Percentiles rank a stretch among this genome's conserved stretches.
Conservation (phyloP, 345 rosid species). For the Linum trigynum region DNA sequence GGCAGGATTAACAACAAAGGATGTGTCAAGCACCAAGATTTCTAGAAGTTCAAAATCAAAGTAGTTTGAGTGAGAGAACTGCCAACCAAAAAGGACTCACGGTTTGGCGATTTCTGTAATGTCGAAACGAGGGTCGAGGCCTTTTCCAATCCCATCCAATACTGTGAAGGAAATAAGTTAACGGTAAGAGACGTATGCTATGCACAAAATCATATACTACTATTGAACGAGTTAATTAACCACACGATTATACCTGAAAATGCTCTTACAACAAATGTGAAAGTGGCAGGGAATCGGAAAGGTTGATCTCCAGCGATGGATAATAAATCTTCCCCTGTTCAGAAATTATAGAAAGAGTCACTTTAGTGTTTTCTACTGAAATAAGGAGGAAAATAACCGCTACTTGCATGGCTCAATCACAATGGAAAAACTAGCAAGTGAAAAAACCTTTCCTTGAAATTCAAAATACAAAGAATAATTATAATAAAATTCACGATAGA, state of each 20-base stretch:
- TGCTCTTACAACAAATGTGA: conserved; percentile 96
- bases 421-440: too few relatives aligned
- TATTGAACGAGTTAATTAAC: conserved; percentile 6
- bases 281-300: conserved; percentile 94
- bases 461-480: too few relatives aligned
- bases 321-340: conserved; percentile 86
- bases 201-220: conserved; percentile 1
- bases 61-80: neutral
- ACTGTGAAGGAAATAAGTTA: conserved; percentile 37
- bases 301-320: conserved; percentile 98
- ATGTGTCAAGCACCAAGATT: conserved; percentile 12
- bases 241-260: conserved; percentile 59
- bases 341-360: conserved; percentile 4
- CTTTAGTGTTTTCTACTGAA: too few relatives aligned
- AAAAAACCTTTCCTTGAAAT: too few relatives aligned
- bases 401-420: too few relatives aligned
- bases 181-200: conserved; percentile 11
- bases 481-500: too few relatives aligned
- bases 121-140: conserved; percentile 94
- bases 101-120: conserved; percentile 97
- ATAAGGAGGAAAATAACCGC: too few relatives aligned
- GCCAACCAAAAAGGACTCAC: conserved; percentile 36
- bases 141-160: conserved; percentile 96
- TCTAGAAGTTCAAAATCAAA: conserved; percentile 3
- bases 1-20: conserved; percentile 19